Percentiles rank a stretch among this genome's conserved stretches.
Evolutionary conservation across 2,329 filamentous ascomycete species (phyloP).

Genomic region (Hypoxylon sp.): DNA sequence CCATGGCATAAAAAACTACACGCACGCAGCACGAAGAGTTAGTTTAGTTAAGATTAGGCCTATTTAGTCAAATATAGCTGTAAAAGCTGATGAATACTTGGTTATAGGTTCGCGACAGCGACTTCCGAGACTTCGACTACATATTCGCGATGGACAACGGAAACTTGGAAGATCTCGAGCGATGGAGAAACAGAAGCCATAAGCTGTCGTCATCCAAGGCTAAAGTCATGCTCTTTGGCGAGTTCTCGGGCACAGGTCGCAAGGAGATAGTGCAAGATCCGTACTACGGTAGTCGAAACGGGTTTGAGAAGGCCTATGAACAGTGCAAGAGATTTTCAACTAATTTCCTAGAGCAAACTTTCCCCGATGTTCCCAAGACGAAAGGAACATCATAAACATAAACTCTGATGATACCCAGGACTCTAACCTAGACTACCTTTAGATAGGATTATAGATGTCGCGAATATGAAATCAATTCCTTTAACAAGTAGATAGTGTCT

Average conservation of each 20-base stretch:
- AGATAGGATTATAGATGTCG: constrained; percentile 6
- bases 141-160: constrained; percentile 93
- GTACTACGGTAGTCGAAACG: constrained; percentile 89
- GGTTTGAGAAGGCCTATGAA: constrained; percentile 89
- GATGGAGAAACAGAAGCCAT: constrained; percentile 67
- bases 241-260: constrained; percentile 77
- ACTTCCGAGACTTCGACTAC: constrained; percentile 92
- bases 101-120: constrained; percentile 69
- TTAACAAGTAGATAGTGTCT: background rate
- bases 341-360: constrained; percentile 78
- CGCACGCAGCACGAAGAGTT: constrained; percentile 83
- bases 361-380: constrained; percentile 56
- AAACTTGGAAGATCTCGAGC: constrained; percentile 84
- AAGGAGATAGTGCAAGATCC: constrained; percentile 86
- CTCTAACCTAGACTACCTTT: constrained; percentile 19
- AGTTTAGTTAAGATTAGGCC: constrained; percentile 40
- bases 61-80: background rate
- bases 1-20: constrained; percentile 83
- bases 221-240: constrained; percentile 86
- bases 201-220: constrained; percentile 71
- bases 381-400: constrained; percentile 35
- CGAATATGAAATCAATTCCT: constrained; percentile 1
- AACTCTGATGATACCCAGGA: constrained; percentile 37
- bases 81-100: constrained; percentile 2
- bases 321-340: constrained; percentile 83